These are phyloP conservation scores for Epipyxis sp. DNA, from an alignment of 108 stramenopile genomes.

Conservation along the genomic window DNA sequence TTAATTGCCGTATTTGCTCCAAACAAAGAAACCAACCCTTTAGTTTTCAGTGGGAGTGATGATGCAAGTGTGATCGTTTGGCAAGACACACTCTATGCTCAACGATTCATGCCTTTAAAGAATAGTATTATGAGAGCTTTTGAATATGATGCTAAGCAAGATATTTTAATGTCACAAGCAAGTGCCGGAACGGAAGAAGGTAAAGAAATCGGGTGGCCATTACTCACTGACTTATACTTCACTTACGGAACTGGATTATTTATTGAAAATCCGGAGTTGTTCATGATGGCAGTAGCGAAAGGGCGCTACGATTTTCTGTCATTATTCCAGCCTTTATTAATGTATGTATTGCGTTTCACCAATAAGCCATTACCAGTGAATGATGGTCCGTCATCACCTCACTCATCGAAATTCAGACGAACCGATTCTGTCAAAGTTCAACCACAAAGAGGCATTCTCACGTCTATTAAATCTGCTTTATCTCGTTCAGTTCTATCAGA, in stretches of 20 bases:
- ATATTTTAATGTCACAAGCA: too few species aligned
- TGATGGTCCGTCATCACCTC: too few species aligned
- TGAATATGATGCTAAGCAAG: background rate
- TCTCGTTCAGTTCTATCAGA: background rate
- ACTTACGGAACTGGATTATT: background rate
- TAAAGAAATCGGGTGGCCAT: background rate
- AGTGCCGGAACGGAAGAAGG: too few species aligned
- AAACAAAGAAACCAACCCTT: background rate
- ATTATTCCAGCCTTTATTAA: background rate
- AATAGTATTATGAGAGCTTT: background rate
- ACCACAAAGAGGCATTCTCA: background rate
- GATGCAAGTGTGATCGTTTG: background rate
- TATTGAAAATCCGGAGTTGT: conserved; percentile 6
- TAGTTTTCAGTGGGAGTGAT: background rate
- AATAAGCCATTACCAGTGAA: too few species aligned
- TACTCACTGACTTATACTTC: background rate
- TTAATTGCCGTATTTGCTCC: background rate
- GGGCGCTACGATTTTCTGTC: background rate
- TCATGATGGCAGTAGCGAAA: background rate
- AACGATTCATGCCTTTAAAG: background rate
- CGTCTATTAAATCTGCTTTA: background rate
- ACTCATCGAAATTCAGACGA: too few species aligned
- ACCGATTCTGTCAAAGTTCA: background rate
- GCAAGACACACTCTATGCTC: conserved; percentile 1
- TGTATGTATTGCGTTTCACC: background rate